Base-by-base conservation (phyloP, 164 flowering plant species). In the Akebia trifoliata region DNA sequence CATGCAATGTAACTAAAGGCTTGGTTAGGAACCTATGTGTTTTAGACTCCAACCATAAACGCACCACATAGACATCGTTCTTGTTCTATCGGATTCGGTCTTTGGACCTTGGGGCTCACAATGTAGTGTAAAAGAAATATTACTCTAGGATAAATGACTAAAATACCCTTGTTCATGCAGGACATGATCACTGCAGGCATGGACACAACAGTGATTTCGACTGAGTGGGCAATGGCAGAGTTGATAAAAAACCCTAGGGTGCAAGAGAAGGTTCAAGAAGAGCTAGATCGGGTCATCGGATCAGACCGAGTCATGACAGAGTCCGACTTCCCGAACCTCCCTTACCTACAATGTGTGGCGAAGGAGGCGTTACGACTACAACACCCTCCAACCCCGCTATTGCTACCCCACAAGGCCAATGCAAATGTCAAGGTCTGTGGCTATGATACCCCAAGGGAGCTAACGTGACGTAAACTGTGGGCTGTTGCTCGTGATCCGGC, bases 191-290 rank as follows among this genome's bases (percentile, higher is more conserved):
- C 64, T 4, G 74, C 70, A 35, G 71, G 74, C 3, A 48, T 59
- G 61, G 70, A 71, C 55, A 71, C 74, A 9, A 66, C 66, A 1
- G 71, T 52, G 0, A 66, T 66, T 22, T 52, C 74, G 9, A 59
- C 57, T 2, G 74, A 70, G 28, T 70, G 70, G 74, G 65, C 68
- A 5, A 67, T 66, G 75, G 75, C 71, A 8, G 68, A 71, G 39
- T 36, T 71, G 25, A 59, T 71, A 26, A 66, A 38, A 58, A 49
- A 62, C 62, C 75, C 71, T 4, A 66, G 71, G 36, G 71, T 67
- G 18, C 65, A 71, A 46, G 45, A 55, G 17, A 71, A 63, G 29
- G 64, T 57, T 17, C 74, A 66, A 25, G 71, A 71, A 32, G 74
- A 71, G 20, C 48, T 71, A 32, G 74, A 71, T 35, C 59, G 62